Conservation (phyloP, 345 rosid genomes). For the Rhodomyrtus tomentosa region DNA sequence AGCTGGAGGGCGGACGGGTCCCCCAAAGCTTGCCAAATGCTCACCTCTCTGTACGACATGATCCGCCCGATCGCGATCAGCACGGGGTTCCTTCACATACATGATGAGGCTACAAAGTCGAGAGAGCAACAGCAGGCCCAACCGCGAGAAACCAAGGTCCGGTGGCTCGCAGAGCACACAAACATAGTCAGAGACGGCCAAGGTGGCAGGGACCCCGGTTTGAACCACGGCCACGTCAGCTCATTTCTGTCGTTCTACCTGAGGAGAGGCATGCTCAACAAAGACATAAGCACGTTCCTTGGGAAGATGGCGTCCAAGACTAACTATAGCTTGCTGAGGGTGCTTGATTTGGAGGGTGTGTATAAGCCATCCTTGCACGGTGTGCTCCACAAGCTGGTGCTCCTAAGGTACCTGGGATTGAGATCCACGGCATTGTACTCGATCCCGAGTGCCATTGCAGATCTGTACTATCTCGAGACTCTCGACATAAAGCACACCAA, state of each 20-base stretch:
- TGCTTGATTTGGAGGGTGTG: slow-evolving; percentile 14
- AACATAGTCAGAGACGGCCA: neutral
- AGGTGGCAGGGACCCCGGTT: neutral
- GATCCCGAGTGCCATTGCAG: neutral
- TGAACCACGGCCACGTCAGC: neutral
- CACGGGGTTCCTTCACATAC: neutral
- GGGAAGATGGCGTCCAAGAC: neutral
- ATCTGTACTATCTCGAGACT: slow-evolving; percentile 1
- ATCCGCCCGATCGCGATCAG: neutral
- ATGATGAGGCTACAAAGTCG: neutral
- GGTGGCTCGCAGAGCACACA: neutral
- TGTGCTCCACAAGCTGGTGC: neutral
- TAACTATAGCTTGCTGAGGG: neutral
- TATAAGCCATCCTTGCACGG: slow-evolving; percentile 8
- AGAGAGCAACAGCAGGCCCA: neutral
- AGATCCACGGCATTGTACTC: slow-evolving; percentile 6
- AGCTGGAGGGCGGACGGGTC: slow-evolving; percentile 7
- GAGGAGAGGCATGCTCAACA: neutral
- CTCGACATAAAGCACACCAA: slow-evolving; percentile 12
- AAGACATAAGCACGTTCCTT: neutral
- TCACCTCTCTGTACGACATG: neutral
- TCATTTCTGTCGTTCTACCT: neutral
- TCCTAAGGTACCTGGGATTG: slow-evolving; percentile 17
- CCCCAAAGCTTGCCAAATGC: neutral
- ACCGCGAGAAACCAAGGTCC: neutral